Conservation (phyloP, 192 early-diverging fungal genomes). For the Linnemannia schmuckeri region DNA sequence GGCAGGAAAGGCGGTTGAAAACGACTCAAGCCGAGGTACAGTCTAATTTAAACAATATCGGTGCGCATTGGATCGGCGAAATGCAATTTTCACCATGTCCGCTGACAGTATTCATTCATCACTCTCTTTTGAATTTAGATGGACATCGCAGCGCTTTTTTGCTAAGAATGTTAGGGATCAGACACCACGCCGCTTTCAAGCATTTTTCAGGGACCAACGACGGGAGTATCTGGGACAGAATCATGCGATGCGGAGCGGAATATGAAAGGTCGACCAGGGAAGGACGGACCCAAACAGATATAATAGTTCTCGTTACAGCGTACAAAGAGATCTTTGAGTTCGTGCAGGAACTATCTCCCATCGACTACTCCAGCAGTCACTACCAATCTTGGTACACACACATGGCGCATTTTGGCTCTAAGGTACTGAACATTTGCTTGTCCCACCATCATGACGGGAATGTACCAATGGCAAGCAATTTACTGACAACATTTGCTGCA, state of each 20-base stretch:
- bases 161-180: slow-evolving; percentile 34
- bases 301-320: neutral
- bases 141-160: slow-evolving; percentile 28
- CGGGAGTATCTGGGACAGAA: slow-evolving; percentile 57
- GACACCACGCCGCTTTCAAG: slow-evolving; percentile 19
- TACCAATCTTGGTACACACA: slow-evolving; percentile 58
- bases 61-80: no score
- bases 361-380: slow-evolving; percentile 24
- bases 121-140: slow-evolving; percentile 6
- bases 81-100: neutral
- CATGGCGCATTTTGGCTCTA: slow-evolving; percentile 53
- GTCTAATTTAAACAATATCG: neutral
- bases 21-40: slow-evolving; percentile 21
- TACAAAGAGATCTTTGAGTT: slow-evolving; percentile 42
- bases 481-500: neutral
- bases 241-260: slow-evolving; percentile 49
- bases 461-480: neutral
- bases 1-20: slow-evolving; percentile 37
- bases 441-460: no score
- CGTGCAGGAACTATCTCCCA: slow-evolving; percentile 7
- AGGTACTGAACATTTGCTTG: slow-evolving; percentile 46
- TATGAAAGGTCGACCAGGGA: slow-evolving; percentile 57
- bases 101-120: no score
- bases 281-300: slow-evolving; percentile 24
- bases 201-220: slow-evolving; percentile 10